A percentile compares a stretch with the other conserved stretches of the same genome.
Evolutionary conservation across 306 rosid species (phyloP).

Genomic region (Cyamopsis tetragonoloba): DNA sequence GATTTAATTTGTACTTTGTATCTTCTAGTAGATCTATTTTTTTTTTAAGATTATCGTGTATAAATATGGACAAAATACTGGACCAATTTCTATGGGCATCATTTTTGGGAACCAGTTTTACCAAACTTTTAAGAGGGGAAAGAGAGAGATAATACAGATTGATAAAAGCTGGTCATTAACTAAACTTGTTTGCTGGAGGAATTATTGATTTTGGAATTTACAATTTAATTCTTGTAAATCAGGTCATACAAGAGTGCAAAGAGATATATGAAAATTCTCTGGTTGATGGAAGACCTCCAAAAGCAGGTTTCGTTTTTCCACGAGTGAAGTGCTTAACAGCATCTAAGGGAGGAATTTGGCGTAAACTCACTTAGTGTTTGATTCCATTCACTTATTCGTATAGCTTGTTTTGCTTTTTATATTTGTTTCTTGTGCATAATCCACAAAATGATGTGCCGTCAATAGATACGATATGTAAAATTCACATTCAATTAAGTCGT

Average conservation of each 20-base stretch:
- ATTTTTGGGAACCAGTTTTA: background rate
- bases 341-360: constrained; percentile 73
- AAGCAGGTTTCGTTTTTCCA: constrained; percentile 73
- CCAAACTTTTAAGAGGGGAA: background rate
- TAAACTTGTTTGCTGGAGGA: background rate
- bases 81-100: background rate
- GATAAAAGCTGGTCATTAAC: background rate
- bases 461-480: background rate
- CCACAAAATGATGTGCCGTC: background rate
- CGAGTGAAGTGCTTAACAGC: constrained; percentile 69
- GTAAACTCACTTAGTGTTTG: constrained; percentile 58
- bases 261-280: constrained; percentile 91
- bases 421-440: constrained; percentile 6
- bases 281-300: constrained; percentile 72
- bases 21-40: background rate
- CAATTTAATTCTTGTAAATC: constrained; percentile 22
- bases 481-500: background rate
- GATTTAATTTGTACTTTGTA: background rate
- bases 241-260: constrained; percentile 98
- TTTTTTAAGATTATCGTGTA: background rate
- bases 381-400: constrained; percentile 11
- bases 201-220: constrained; percentile 14
- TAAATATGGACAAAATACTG: background rate
- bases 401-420: background rate
- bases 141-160: background rate